These are phyloP conservation scores for Physcomitrellopsis africana DNA, from an alignment of 225 moss, liverwort and hornwort genomes.

Conservation along the genomic window DNA sequence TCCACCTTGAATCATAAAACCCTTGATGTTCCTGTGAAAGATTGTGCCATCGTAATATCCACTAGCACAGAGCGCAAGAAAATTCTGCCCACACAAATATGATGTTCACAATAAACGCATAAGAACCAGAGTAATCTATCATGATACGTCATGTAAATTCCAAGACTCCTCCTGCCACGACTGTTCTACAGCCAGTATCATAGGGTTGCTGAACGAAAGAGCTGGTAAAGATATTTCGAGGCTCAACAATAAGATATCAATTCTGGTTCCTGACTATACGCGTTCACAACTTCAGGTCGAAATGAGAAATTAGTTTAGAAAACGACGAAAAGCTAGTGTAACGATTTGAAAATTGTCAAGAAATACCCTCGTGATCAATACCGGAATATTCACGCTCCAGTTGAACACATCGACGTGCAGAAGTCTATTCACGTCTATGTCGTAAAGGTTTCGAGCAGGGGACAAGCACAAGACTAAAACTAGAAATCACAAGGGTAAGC, in stretches of 20 bases:
- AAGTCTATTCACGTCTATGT: neutral
- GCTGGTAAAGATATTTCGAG: neutral
- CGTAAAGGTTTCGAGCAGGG: neutral
- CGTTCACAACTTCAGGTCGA: neutral
- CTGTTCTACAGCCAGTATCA: neutral
- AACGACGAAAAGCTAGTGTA: neutral
- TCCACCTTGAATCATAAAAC: slow-evolving; percentile 99
- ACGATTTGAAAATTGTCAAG: neutral
- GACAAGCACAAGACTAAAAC: neutral
- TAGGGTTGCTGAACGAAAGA: neutral
- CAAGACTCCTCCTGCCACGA: neutral
- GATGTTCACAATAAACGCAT: neutral
- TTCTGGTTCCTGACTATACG: neutral
- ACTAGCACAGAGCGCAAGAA: slow-evolving; percentile 85
- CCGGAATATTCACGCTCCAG: neutral
- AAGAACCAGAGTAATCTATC: neutral
- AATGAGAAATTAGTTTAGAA: slow-evolving; percentile 3
- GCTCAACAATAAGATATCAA: neutral
- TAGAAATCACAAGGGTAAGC: neutral
- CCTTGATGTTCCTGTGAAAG: slow-evolving; percentile 97
- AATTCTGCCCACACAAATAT: slow-evolving; percentile 64
- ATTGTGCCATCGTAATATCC: slow-evolving; percentile 87
- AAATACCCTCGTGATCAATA: neutral
- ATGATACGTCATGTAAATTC: neutral
- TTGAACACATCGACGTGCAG: slow-evolving; percentile 10